Evolutionary conservation across 441 rosid genomes (phyloP).

Genomic region (Populus hybrid): DNA sequence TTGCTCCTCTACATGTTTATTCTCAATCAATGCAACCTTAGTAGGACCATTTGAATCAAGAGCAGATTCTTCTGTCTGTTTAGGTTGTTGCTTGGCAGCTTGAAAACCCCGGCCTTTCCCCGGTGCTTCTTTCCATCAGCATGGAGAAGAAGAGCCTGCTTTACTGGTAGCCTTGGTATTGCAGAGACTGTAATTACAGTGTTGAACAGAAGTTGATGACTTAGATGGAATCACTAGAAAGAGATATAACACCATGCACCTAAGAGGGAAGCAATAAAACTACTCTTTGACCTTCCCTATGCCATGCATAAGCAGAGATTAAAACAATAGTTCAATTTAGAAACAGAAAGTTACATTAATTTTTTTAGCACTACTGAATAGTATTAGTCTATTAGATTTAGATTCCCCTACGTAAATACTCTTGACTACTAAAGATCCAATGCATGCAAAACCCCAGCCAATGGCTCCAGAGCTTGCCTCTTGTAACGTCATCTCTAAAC

Average conservation of each 20-base stretch:
- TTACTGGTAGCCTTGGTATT: constrained; percentile 79
- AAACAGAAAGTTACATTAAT: not conserved
- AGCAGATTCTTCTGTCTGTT: constrained; percentile 38
- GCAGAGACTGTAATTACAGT: constrained; percentile 58
- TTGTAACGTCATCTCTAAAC: no score
- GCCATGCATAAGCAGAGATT: not conserved
- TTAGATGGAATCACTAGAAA: not conserved
- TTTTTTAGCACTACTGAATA: not conserved
- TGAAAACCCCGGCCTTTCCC: constrained; percentile 73
- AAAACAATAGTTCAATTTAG: not conserved
- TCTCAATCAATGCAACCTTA: constrained; percentile 24
- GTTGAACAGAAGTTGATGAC: not conserved
- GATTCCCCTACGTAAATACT: not conserved
- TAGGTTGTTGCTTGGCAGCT: constrained; percentile 52
- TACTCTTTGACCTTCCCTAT: no score
- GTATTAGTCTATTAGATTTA: not conserved
- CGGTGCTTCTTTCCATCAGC: constrained; percentile 96
- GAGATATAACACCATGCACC: constrained; percentile 1
- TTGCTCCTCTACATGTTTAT: constrained; percentile 27
- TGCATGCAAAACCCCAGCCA: not conserved
- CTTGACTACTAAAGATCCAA: no score
- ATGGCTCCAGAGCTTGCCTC: no score
- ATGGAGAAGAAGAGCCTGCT: constrained; percentile 83
- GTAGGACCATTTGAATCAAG: constrained; percentile 31
- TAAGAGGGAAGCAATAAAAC: not conserved